Evolutionary conservation across 2,329 filamentous ascomycete genomes (phyloP).

Genomic region (Huntiella savannae): DNA sequence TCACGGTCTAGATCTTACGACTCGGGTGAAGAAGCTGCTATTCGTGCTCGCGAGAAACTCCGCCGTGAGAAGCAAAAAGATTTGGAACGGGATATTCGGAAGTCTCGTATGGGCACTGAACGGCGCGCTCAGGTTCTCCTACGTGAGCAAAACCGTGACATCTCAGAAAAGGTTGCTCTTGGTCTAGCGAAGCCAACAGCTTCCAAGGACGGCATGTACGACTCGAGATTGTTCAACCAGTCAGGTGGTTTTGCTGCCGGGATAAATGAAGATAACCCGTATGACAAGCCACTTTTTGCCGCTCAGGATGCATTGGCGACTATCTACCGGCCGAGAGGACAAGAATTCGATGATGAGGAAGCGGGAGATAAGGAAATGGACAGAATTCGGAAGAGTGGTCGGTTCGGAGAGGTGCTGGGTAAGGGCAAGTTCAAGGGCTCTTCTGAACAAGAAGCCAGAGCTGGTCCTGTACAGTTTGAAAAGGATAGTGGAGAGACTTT

Average conservation of each 20-base stretch:
- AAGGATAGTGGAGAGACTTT: slow-evolving; percentile 76
- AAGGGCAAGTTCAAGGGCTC: slow-evolving; percentile 82
- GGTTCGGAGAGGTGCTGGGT: slow-evolving; percentile 73
- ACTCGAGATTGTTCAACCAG: slow-evolving; percentile 88
- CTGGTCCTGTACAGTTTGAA: slow-evolving; percentile 92
- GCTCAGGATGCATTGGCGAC: slow-evolving; percentile 87
- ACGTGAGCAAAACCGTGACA: slow-evolving; percentile 87
- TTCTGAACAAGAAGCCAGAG: slow-evolving; percentile 61
- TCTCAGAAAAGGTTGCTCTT: slow-evolving; percentile 89
- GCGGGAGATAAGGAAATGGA: slow-evolving; percentile 68
- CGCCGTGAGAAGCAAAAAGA: slow-evolving; percentile 64
- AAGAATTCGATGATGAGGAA: slow-evolving; percentile 52
- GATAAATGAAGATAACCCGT: slow-evolving; percentile 93
- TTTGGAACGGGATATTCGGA: slow-evolving; percentile 73
- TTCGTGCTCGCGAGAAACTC: slow-evolving; percentile 56
- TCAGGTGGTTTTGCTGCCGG: slow-evolving; percentile 76
- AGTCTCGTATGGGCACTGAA: slow-evolving; percentile 91
- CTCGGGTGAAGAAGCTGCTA: slow-evolving; percentile 44
- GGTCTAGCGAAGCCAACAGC: slow-evolving; percentile 89
- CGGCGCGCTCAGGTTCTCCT: slow-evolving; percentile 82
- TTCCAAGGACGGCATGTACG: slow-evolving; percentile 87
- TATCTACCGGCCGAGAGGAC: slow-evolving; percentile 72
- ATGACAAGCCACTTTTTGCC: slow-evolving; percentile 92
- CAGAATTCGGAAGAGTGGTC: slow-evolving; percentile 65
- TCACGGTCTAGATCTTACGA: slow-evolving; percentile 29